These are phyloP conservation scores for Backusella psychrophila DNA, from an alignment of 192 early-diverging fungal genomes.

Conservation along the genomic window DNA sequence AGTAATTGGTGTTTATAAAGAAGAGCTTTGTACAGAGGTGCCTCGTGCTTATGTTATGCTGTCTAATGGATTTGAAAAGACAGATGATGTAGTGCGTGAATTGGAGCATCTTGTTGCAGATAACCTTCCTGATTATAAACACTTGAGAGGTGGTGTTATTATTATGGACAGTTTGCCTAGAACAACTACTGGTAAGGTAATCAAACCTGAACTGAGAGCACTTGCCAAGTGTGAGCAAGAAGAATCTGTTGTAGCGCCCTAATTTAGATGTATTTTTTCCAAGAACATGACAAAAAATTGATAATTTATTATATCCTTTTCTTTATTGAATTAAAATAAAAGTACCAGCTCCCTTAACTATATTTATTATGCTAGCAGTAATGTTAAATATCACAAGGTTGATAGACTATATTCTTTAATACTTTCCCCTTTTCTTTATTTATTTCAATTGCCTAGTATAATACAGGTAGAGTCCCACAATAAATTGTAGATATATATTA, in stretches of 20 bases:
- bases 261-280: neutral
- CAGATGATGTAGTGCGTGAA: slow-evolving; percentile 39
- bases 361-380: neutral
- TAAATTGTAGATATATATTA: neutral
- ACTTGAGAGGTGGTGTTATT: slow-evolving; percentile 75
- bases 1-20: slow-evolving; percentile 61
- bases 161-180: slow-evolving; percentile 75
- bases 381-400: neutral
- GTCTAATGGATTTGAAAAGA: slow-evolving; percentile 24
- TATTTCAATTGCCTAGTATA: neutral
- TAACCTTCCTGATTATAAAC: slow-evolving; percentile 68
- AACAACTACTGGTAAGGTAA: slow-evolving; percentile 77
- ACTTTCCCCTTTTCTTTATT: neutral
- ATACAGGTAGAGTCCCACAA: neutral
- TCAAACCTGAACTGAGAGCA: slow-evolving; percentile 61
- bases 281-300: neutral
- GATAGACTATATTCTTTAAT: neutral
- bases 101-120: slow-evolving; percentile 51
- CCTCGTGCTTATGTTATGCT: slow-evolving; percentile 77
- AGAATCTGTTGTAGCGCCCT: neutral
- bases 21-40: slow-evolving; percentile 63
- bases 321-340: neutral
- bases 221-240: neutral
- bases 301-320: neutral
- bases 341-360: neutral